A percentile compares a stretch with the other conserved stretches of the same genome.
Conservation (phyloP, 2,329 filamentous ascomycete species). For the Phialophora macrospora region DNA sequence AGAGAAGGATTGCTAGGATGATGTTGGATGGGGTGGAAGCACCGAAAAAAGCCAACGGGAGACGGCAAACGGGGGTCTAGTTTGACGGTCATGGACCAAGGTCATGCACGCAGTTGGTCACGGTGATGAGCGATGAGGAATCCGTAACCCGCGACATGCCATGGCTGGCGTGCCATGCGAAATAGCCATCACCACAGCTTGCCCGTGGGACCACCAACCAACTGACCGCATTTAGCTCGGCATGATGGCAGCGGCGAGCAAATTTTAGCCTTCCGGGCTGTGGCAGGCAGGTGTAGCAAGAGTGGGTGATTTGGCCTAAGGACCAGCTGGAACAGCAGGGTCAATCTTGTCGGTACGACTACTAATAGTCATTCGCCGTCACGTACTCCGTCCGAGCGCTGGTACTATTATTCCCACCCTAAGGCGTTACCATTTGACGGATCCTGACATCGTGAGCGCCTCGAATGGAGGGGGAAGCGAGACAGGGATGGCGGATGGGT, state of each 20-base stretch:
- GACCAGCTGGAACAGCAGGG: conserved; percentile 10
- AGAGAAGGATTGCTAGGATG: conserved; percentile 36
- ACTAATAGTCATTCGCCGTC: conserved; percentile 2
- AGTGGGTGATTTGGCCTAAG: conserved; percentile 15
- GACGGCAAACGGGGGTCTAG: conserved; percentile 29
- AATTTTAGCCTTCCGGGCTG: conserved; percentile 21
- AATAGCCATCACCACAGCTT: too few relatives aligned
- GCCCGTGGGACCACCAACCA: conserved; percentile 9
- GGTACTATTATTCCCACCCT: neutral
- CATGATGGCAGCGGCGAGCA: conserved; percentile 20
- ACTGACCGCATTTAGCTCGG: conserved; percentile 25
- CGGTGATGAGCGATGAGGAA: conserved; percentile 20
- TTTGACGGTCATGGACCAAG: conserved; percentile 13
- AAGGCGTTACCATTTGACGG: neutral
- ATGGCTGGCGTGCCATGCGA: conserved; percentile 10
- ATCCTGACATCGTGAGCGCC: conserved; percentile 2
- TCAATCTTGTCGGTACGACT: conserved; percentile 4
- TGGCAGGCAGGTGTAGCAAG: conserved; percentile 10
- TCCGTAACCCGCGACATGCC: conserved; percentile 11
- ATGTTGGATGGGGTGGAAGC: conserved; percentile 28
- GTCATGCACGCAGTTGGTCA: conserved; percentile 19
- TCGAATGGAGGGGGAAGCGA: conserved; percentile 2
- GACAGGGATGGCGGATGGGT: conserved; percentile 15
- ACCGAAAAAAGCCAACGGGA: conserved; percentile 21
- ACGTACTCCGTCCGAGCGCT: conserved; percentile 6